phyloP scores from a whole-genome alignment of 2,329 filamentous ascomycete species.

The Ophiostoma himal-ulmi region DNA sequence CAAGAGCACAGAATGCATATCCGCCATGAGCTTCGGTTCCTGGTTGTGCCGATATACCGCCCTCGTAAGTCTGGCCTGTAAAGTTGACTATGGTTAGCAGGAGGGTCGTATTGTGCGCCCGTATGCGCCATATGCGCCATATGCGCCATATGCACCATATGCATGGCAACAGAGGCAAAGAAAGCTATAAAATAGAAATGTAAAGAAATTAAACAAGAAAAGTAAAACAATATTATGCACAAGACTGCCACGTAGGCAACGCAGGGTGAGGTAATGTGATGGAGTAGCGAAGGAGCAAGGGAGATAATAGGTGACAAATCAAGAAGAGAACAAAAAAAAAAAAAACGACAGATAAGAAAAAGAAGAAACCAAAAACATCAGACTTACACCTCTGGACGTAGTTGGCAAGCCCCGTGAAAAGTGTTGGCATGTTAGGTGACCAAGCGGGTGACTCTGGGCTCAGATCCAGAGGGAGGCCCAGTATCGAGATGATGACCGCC shows the following conservation, averaged over 20 bases:
- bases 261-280: background rate
- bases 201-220: constrained; percentile 12
- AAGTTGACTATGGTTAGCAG: background rate
- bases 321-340: background rate
- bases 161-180: background rate
- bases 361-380: constrained; percentile 20
- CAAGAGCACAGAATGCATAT: constrained; percentile 91
- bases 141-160: background rate
- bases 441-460: constrained; percentile 65
- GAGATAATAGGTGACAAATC: background rate
- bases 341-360: background rate
- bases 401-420: constrained; percentile 68
- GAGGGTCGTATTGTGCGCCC: constrained; percentile 16
- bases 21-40: constrained; percentile 90
- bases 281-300: background rate
- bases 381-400: constrained; percentile 74
- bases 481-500: constrained; percentile 72
- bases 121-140: background rate
- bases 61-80: constrained; percentile 81
- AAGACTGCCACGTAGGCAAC: constrained; percentile 21
- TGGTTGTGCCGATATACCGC: constrained; percentile 81
- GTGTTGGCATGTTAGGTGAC: constrained; percentile 53
- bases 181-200: background rate
- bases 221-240: constrained; percentile 14
- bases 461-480: constrained; percentile 73